These are phyloP conservation scores for Taphrina pruni DNA, from an alignment of 1,139 yeast species.

Conservation along the genomic window DNA sequence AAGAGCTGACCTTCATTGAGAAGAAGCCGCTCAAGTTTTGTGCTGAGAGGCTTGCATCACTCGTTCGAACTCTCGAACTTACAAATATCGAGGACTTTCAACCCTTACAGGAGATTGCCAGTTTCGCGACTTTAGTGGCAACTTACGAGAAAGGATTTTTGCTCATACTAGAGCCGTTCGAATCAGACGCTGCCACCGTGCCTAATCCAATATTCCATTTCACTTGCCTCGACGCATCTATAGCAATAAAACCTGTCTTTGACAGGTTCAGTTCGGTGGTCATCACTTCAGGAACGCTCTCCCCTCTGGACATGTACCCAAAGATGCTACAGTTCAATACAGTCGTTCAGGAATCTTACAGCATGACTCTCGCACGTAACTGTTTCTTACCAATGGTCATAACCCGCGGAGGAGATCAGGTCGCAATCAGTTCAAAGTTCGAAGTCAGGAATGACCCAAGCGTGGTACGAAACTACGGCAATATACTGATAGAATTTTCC, in stretches of 20 bases:
- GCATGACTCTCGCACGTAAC: constrained; percentile 92
- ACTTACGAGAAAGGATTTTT: constrained; percentile 94
- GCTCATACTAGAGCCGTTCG: constrained; percentile 91
- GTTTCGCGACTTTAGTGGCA: constrained; percentile 93
- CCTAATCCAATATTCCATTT: constrained; percentile 96
- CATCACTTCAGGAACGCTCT: constrained; percentile 95
- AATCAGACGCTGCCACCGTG: constrained; percentile 94
- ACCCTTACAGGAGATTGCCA: constrained; percentile 92
- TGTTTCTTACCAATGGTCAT: constrained; percentile 94
- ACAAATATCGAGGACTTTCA: constrained; percentile 88
- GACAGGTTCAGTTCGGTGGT: constrained; percentile 92
- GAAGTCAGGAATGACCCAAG: constrained; percentile 98
- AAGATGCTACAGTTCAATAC: constrained; percentile 94
- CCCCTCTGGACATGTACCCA: constrained; percentile 98
- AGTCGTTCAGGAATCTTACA: constrained; percentile 89
- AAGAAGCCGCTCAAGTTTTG: constrained; percentile 88
- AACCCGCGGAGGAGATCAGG: constrained; percentile 97
- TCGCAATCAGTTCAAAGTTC: constrained; percentile 91
- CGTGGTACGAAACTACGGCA: constrained; percentile 95
- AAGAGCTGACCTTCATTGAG: constrained; percentile 90
- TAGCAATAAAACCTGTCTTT: constrained; percentile 95
- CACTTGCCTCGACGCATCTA: constrained; percentile 95
- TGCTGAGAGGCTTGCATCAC: constrained; percentile 83
- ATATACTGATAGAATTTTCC: constrained; percentile 85
- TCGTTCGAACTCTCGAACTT: constrained; percentile 87